Conservation (phyloP, 2,329 filamentous ascomycete genomes). For the Aurifilum marmelostoma region DNA sequence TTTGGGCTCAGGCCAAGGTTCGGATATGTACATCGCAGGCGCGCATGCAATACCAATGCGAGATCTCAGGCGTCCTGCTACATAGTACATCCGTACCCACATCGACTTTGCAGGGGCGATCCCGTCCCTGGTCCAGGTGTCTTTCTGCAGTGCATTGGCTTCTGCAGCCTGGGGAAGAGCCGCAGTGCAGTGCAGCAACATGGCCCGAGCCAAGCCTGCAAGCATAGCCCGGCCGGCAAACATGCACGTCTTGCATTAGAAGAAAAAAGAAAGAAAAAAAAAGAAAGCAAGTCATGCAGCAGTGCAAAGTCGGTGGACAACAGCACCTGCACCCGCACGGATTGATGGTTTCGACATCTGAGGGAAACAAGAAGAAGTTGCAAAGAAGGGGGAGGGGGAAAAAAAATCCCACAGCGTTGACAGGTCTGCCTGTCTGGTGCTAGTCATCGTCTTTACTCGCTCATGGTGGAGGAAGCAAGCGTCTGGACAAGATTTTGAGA, state of each 20-base stretch:
- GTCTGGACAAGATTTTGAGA: too few relatives aligned
- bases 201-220: slow-evolving; percentile 21
- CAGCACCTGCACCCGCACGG: slow-evolving; percentile 12
- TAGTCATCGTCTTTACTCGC: background rate
- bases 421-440: background rate
- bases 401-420: background rate
- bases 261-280: too few relatives aligned
- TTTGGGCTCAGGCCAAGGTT: background rate
- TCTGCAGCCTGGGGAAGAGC: slow-evolving; percentile 26
- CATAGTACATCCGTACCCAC: slow-evolving; percentile 7
- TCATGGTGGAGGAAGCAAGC: background rate
- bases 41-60: slow-evolving; percentile 18
- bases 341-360: background rate
- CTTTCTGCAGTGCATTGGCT: slow-evolving; percentile 26
- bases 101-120: slow-evolving; percentile 19
- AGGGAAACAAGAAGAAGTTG: background rate
- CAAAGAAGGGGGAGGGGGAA: background rate
- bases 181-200: slow-evolving; percentile 25
- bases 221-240: slow-evolving; percentile 6
- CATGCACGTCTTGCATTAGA: slow-evolving; percentile 20
- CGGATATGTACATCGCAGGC: background rate
- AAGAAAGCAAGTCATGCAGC: slow-evolving; percentile 27
- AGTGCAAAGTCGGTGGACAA: slow-evolving; percentile 5
- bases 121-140: slow-evolving; percentile 11
- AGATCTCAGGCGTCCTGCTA: slow-evolving; percentile 22